Base-by-base conservation (phyloP, 106 monocot genomes). In the Iris macrosiphon region DNA sequence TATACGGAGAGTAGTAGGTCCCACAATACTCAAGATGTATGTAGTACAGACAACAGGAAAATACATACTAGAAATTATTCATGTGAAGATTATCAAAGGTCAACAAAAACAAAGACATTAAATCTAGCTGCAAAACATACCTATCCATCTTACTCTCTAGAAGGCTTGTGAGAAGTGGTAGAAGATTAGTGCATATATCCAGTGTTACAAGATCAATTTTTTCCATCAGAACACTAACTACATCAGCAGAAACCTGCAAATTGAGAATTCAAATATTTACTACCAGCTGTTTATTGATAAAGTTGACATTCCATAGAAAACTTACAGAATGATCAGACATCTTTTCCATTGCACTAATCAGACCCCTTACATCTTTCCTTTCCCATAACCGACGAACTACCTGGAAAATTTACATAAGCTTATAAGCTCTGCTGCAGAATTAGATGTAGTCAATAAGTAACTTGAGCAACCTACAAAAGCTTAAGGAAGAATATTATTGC, bases 311-410 rank as follows among this genome's bases (percentile, higher is more conserved):
- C 31, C 32, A 52, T 24, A 41, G 54, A 53, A 66, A 49, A 65
- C 88, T 27, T 75, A 96, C 96, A 62, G 85, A 71, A 86, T 79
- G 77, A 79, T 90, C 96, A 60, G 85, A 96, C 77, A 96, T 90
- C 75, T 77, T 89, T 33, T 82, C 82, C 59, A 86, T 42, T 14
- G 96, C 79, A 80, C 57, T 67, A 23, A 90, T 77, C 34, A 87
- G 71, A 57, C 86, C 96, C 57, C 60, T 82, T 28, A 87, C 19
- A 60, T 96, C 90, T 46, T 80, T 80, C 56, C 89, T 77, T 52
- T 71, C 53, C 96, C 96, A 96, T 49, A 83, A 61, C 24, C 82
- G 79, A 30, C 63, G 83, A 52, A 90, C 53, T 8, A 90, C 80
- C 96, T 96, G 70, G n/a, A 58, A 40, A 9, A 17, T 40, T 49